These are phyloP conservation scores for Fusarium austroafricanum DNA, from an alignment of 2,329 filamentous ascomycete species.

Conservation along the genomic window DNA sequence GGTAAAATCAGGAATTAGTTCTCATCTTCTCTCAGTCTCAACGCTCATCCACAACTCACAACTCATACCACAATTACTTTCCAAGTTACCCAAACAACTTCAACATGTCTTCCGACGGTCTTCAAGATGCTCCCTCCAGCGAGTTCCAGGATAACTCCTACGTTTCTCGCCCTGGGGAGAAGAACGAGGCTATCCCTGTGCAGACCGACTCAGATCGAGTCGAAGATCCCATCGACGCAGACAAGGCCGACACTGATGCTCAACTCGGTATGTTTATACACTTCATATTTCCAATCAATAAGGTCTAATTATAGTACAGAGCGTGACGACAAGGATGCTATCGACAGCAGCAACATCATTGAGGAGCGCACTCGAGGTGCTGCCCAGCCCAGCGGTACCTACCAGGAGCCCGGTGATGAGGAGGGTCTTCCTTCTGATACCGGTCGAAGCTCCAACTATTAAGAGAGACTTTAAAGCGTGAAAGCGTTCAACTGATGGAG, in stretches of 20 bases:
- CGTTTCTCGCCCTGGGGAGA: slow-evolving; percentile 34
- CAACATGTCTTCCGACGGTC: slow-evolving; percentile 34
- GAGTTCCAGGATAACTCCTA: slow-evolving; percentile 34
- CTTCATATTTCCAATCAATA: not conserved
- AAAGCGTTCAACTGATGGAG: not conserved
- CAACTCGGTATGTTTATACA: slow-evolving; percentile 31
- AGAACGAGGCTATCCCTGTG: slow-evolving; percentile 36
- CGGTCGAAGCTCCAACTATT: slow-evolving; percentile 33
- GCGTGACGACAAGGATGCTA: slow-evolving; percentile 34
- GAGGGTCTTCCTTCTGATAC: slow-evolving; percentile 36
- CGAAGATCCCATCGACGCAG: slow-evolving; percentile 29
- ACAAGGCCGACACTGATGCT: slow-evolving; percentile 29
- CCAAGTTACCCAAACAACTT: not conserved
- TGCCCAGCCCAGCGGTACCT: slow-evolving; percentile 28
- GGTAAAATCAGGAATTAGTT: fast-evolving
- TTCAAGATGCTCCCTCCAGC: slow-evolving; percentile 21
- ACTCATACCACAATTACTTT: not conserved
- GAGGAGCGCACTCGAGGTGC: slow-evolving; percentile 36
- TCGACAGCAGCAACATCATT: slow-evolving; percentile 36
- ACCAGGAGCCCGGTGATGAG: slow-evolving; percentile 36
- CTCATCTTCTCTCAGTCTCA: not conserved
- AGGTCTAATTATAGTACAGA: slow-evolving; percentile 11
- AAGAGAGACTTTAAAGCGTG: not conserved
- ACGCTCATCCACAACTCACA: not conserved
- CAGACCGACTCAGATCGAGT: slow-evolving; percentile 35